Evolutionary conservation across 305 asterid genomes (phyloP).

Genomic region (Solanum hybrid): DNA sequence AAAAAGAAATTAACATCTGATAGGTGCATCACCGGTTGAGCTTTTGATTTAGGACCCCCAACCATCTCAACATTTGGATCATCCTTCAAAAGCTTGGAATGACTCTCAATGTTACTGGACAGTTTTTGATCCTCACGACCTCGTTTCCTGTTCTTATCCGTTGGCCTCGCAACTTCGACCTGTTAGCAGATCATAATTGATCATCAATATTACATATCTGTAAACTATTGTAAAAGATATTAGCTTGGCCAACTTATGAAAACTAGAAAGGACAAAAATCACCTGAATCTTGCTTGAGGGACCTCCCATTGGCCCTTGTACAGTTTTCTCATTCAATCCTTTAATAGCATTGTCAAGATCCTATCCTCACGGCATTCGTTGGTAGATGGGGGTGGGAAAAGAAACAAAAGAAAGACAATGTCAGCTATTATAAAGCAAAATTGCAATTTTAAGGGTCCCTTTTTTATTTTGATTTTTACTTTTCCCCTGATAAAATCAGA

Average conservation of each 20-base stretch:
- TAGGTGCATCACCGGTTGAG: conserved; percentile 33
- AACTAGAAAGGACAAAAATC: not conserved
- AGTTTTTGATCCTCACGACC: conserved; percentile 52
- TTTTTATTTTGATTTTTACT: not conserved
- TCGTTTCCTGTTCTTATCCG: conserved; percentile 67
- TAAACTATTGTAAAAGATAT: not conserved
- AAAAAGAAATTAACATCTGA: conserved; percentile 5
- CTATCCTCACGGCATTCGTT: conserved; percentile 17
- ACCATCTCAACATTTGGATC: conserved; percentile 16
- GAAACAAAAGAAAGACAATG: conserved; percentile 1
- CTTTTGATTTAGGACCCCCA: conserved; percentile 16
- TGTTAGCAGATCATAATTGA: conserved; percentile 23
- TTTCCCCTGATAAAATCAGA: not conserved
- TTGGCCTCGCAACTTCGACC: conserved; percentile 92
- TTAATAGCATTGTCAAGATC: conserved; percentile 73
- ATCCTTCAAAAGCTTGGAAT: conserved; percentile 33
- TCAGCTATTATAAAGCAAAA: not conserved
- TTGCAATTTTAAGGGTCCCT: not conserved
- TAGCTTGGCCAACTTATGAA: not conserved
- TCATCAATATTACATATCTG: not conserved
- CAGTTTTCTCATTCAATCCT: conserved; percentile 52
- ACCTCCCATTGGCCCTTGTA: conserved; percentile 60
- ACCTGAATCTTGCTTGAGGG: conserved; percentile 59
- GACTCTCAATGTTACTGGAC: conserved; percentile 27
- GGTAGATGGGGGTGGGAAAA: not conserved